Percentiles rank a stretch among this genome's conserved stretches.
Conservation (phyloP, 2,329 filamentous ascomycete genomes). For the Xylaria digitata region DNA sequence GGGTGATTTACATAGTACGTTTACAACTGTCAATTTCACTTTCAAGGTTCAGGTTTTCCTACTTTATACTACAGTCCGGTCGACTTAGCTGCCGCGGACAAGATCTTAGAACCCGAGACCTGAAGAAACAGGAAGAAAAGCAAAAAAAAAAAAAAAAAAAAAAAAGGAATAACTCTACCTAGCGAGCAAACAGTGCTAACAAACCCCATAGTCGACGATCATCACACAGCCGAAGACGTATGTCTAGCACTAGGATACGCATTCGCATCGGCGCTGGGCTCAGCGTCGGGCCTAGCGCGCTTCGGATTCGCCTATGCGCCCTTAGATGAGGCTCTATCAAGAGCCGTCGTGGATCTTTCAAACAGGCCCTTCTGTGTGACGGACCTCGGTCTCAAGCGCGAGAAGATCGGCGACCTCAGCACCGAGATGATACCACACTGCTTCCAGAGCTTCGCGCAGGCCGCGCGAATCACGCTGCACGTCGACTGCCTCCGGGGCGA, state of each 20-base stretch:
- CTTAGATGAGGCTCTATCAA: constrained; percentile 92
- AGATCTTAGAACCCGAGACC: too few species aligned
- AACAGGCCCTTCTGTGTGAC: constrained; percentile 89
- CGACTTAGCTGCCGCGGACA: not conserved
- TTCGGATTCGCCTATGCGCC: constrained; percentile 94
- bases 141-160: not conserved
- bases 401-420: constrained; percentile 93
- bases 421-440: constrained; percentile 98
- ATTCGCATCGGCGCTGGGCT: constrained; percentile 83
- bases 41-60: not conserved
- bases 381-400: constrained; percentile 84
- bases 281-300: constrained; percentile 82
- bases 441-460: constrained; percentile 92
- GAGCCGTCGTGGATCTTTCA: constrained; percentile 93
- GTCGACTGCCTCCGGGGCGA: constrained; percentile 90
- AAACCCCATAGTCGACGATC: constrained; percentile 83
- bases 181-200: constrained; percentile 19
- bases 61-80: not conserved
- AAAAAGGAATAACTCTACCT: constrained; percentile 5
- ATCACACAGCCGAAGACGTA: constrained; percentile 96
- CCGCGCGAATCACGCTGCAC: constrained; percentile 90
- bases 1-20: constrained; percentile 90
- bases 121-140: not conserved
- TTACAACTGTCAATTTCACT: not conserved
- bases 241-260: constrained; percentile 90